Evolutionary conservation across 306 rosid species (phyloP), one percentile per base, ranked within the genome.

Genomic region (Fragaria vesca): DNA sequence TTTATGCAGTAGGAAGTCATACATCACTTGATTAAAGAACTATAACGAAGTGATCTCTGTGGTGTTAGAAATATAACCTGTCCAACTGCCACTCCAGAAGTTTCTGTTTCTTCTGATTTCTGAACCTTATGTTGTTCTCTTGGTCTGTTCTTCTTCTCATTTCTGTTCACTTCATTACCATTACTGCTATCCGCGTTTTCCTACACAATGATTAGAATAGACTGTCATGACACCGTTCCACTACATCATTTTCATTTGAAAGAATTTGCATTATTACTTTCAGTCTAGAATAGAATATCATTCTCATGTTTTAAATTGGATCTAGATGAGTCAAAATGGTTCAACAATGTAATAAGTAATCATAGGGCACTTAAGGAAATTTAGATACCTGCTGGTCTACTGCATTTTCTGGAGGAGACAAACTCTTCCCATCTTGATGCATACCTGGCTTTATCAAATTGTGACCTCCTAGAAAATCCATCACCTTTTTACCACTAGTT

Each of bases 41-140:
- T 40, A 20, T 10, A 34, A 58, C 18, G 40, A 75, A 63, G 38
- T 50, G 48, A 32, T 74, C 40, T 67, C 20, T 54, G 67, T 24
- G 30, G 61, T 72, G 40, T 50, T 50, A 51, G 75, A 72, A 47
- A 58, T 5, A 42, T 85, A 75, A 93, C 99, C 95, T 91, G 88
- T 73, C 80, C 77, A 84, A 93, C 13, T 20, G 90, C 88, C 42
- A 90, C 88, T 47, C 73, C 83, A 52, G 88, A 81, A 79, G 79
- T 72, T 66, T 84, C 87, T 79, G 74, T 87, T 70, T 81, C 83
- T 78, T 74, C 90, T 5, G 76, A 68, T 69, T 36, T 85, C 68
- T 80, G 83, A 69, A 69, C 74, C 80, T 81, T 80, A 8, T 34
- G 45, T 55, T 80, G 63, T 68, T 78, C 82, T 79, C 42, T 45